Percentiles rank a stretch among this genome's conserved stretches.
Conservation (phyloP, 768 basidiomycete species). For the Agrocybe pediades region DNA sequence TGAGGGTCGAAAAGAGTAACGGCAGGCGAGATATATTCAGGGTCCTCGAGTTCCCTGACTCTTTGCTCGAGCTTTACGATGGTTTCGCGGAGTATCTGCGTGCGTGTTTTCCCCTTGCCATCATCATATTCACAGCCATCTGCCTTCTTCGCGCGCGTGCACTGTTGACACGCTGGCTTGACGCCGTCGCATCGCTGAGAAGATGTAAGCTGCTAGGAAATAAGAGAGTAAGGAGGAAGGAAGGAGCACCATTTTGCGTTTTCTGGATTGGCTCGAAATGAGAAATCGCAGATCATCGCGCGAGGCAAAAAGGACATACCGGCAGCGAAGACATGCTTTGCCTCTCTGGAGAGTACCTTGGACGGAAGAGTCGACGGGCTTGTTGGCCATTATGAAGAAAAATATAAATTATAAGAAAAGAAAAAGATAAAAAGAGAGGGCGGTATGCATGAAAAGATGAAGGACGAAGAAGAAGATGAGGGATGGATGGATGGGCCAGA, state of each 20-base stretch:
- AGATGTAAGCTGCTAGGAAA: slow-evolving; percentile 16
- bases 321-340: slow-evolving; percentile 74
- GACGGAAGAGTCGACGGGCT: slow-evolving; percentile 36
- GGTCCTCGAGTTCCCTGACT: slow-evolving; percentile 74
- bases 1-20: slow-evolving; percentile 75
- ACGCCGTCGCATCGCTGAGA: slow-evolving; percentile 73
- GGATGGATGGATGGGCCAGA: slow-evolving; percentile 27
- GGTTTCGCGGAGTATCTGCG: slow-evolving; percentile 77
- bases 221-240: slow-evolving; percentile 3
- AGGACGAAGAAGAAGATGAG: slow-evolving; percentile 21
- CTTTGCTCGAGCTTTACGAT: slow-evolving; percentile 72
- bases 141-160: slow-evolving; percentile 73
- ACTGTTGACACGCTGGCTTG: slow-evolving; percentile 81
- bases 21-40: slow-evolving; percentile 69
- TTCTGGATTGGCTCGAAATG: slow-evolving; percentile 38
- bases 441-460: slow-evolving; percentile 23
- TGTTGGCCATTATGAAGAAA: slow-evolving; percentile 50
- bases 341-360: slow-evolving; percentile 61
- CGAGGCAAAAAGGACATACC: slow-evolving; percentile 38
- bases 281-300: slow-evolving; percentile 10
- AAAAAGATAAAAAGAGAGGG: slow-evolving; percentile 11
- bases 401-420: slow-evolving; percentile 33
- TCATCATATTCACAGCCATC: slow-evolving; percentile 82
- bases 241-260: slow-evolving; percentile 65
- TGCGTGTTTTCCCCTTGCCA: slow-evolving; percentile 82